Base-by-base conservation (phyloP, 805 yeast genomes). In the Metschnikowia baotianmanensis region DNA sequence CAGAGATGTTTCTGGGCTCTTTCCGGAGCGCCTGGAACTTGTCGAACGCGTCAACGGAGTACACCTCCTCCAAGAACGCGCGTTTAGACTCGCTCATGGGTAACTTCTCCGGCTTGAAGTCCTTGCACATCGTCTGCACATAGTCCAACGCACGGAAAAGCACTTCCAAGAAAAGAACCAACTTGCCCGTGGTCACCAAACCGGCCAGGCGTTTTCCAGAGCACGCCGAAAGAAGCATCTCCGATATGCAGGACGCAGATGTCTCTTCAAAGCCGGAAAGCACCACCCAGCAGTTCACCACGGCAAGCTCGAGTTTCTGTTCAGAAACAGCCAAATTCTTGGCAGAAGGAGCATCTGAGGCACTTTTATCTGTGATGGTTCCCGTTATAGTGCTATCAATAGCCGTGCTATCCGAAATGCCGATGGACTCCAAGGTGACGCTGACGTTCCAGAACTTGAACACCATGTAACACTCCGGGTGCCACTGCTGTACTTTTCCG, bases 381-480 rank as follows among this genome's bases (percentile, higher is more conserved):
- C n/a, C n/a, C n/a, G n/a, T n/a, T n/a, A n/a, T 40, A 32, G 41
- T 31, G 19, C 47, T 42, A 31, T 50, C 42, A 2, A 15, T 3
- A 4, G 25, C 21, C 17, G 6, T 18, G 11, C 27, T 8, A 6
- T 48, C 47, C 25, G 57, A 62, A 32, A 63, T 27, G 70, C 90
- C 75, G 20, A 83, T 74, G 7, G 77, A 67, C 36, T 76, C 82
- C 0, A 84, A 74, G 1, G 83, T 75, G 17, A 93, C 70, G 42
- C 82, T 76, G 16, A 90, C 95, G 58, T 88, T 89, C 99, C 99
- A 93, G 56, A 88, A 90, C 62, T 90, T 90, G 68, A 86, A 90
- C 34, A 93, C 95, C 89, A 95, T 95, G 59, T 89, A 93, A 69
- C 99, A 93, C 60, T 95, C 98, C 1, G 97, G 98, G 63, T 93